Conservation (phyloP, 768 basidiomycete species). For the Boletus barrowsii region DNA sequence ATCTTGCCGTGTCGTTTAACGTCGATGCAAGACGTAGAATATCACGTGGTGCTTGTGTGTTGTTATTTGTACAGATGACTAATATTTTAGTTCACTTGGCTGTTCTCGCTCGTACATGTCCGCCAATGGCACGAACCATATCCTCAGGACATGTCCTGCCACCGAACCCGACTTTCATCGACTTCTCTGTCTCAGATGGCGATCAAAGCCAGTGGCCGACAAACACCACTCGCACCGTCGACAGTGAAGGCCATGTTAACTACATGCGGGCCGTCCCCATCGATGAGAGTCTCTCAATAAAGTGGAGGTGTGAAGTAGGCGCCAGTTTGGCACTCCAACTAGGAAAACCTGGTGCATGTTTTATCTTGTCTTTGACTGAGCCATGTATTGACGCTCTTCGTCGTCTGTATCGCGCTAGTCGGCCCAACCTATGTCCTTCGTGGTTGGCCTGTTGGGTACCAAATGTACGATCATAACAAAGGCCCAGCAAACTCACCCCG, state of each 20-base stretch:
- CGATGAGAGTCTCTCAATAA: slow-evolving; percentile 49
- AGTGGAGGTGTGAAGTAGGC: slow-evolving; percentile 54
- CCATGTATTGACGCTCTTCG: background rate
- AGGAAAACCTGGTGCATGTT: slow-evolving; percentile 48
- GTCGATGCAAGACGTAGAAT: slow-evolving; percentile 59
- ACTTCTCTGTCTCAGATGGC: slow-evolving; percentile 65
- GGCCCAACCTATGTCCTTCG: slow-evolving; percentile 59
- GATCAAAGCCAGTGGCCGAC: slow-evolving; percentile 50
- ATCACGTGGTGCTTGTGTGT: background rate
- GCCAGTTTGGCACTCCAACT: slow-evolving; percentile 41
- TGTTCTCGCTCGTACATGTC: background rate
- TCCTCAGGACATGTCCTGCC: slow-evolving; percentile 38
- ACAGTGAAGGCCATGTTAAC: slow-evolving; percentile 65
- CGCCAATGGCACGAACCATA: slow-evolving; percentile 24
- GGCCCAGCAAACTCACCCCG: slow-evolving; percentile 52
- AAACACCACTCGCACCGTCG: slow-evolving; percentile 51
- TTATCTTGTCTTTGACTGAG: background rate
- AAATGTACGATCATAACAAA: slow-evolving; percentile 73
- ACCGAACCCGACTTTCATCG: slow-evolving; percentile 50
- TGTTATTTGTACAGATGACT: slow-evolving; percentile 12
- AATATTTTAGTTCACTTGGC: slow-evolving; percentile 1
- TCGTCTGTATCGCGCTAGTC: background rate
- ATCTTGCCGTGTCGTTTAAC: slow-evolving; percentile 73
- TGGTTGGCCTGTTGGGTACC: slow-evolving; percentile 65
- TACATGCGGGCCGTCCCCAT: slow-evolving; percentile 56